Evolutionary conservation across 2,329 filamentous ascomycete genomes (phyloP).

Genomic region (Penicillium thymicola): DNA sequence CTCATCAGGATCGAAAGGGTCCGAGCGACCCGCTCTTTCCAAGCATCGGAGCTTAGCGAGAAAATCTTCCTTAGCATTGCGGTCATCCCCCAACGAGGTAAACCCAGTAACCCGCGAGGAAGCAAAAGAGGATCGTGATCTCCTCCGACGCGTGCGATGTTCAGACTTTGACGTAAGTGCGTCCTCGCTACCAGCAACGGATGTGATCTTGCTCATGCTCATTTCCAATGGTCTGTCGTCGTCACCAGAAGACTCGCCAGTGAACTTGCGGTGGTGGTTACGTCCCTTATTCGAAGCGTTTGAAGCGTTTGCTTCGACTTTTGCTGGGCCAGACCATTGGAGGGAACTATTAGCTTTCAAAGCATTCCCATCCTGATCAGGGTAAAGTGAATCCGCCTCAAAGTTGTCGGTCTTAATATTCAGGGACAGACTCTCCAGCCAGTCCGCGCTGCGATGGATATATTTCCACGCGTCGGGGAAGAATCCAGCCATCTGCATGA

Average conservation of each 20-base stretch:
- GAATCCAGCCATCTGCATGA: slow-evolving; percentile 82
- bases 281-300: slow-evolving; percentile 13
- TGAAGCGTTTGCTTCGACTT: slow-evolving; percentile 8
- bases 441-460: slow-evolving; percentile 71
- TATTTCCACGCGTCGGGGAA: slow-evolving; percentile 90
- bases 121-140: slow-evolving; percentile 18
- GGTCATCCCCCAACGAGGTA: slow-evolving; percentile 10
- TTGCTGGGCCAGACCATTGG: neutral
- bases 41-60: slow-evolving; percentile 21
- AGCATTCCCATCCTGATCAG: neutral
- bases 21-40: slow-evolving; percentile 10
- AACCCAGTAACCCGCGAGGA: slow-evolving; percentile 15
- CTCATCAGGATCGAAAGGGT: slow-evolving; percentile 15
- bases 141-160: slow-evolving; percentile 12
- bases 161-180: neutral
- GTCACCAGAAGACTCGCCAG: slow-evolving; percentile 66
- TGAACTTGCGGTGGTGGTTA: slow-evolving; percentile 48
- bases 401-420: slow-evolving; percentile 21
- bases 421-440: slow-evolving; percentile 75
- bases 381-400: slow-evolving; percentile 16
- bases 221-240: slow-evolving; percentile 84
- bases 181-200: slow-evolving; percentile 10
- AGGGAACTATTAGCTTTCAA: neutral
- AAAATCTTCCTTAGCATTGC: slow-evolving; percentile 11
- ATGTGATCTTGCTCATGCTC: slow-evolving; percentile 49